phyloP scores from a whole-genome alignment of 2,329 filamentous ascomycete genomes.

The Scytalidium lignicola region DNA sequence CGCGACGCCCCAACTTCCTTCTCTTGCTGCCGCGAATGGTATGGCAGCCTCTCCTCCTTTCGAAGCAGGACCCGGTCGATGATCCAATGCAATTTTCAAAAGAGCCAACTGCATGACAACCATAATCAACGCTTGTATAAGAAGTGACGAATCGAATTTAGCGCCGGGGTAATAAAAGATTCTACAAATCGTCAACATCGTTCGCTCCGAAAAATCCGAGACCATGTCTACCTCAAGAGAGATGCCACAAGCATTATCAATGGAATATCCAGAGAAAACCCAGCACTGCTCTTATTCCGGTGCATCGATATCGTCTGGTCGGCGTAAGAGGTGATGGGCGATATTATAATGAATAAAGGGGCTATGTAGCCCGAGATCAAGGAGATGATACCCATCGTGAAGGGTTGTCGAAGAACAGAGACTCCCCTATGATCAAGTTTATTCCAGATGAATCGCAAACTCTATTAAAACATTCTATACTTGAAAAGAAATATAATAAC shows the following conservation, averaged over 20 bases:
- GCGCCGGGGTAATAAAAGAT: constrained; percentile 68
- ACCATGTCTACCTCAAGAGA: constrained; percentile 49
- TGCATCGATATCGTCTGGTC: constrained; percentile 64
- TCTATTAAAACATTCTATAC: neutral
- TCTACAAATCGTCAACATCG: constrained; percentile 31
- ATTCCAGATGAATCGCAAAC: neutral
- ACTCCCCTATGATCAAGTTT: neutral
- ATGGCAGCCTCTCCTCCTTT: constrained; percentile 55
- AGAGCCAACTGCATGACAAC: constrained; percentile 57
- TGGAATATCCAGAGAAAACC: constrained; percentile 67
- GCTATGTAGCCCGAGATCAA: constrained; percentile 50
- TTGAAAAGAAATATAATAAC: neutral
- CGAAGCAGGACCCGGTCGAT: constrained; percentile 54
- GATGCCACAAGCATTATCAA: constrained; percentile 69
- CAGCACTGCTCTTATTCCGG: constrained; percentile 56
- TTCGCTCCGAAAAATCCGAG: neutral
- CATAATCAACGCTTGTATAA: constrained; percentile 62
- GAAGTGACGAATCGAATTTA: constrained; percentile 57
- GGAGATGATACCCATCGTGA: constrained; percentile 25
- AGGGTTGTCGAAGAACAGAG: neutral
- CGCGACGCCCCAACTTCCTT: constrained; percentile 31
- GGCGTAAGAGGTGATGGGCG: constrained; percentile 59
- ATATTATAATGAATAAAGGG: constrained; percentile 58
- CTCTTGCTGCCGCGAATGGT: constrained; percentile 52
- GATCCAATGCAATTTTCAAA: constrained; percentile 63